phyloP scores from a whole-genome alignment of 2,329 filamentous ascomycete genomes.

The Ceratocystiopsis minuta region DNA sequence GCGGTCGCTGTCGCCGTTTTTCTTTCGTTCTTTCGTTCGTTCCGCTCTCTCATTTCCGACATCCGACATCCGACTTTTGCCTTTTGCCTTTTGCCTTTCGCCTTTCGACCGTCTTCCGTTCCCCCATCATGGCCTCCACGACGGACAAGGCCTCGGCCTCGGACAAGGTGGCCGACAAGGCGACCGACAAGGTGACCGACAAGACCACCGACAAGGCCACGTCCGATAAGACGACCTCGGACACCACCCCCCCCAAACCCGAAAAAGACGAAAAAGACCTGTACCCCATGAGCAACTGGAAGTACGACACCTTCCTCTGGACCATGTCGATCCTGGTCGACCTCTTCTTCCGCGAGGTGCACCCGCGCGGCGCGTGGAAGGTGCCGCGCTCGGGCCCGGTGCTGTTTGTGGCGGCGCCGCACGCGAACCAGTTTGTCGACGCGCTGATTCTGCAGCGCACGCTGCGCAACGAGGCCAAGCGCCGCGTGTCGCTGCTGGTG shows the following conservation, averaged over 20 bases:
- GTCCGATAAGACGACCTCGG: neutral
- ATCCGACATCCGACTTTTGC: too few relatives aligned
- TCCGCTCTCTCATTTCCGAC: too few relatives aligned
- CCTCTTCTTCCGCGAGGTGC: slow-evolving; percentile 95
- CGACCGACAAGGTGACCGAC: too few relatives aligned
- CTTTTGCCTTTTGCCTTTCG: too few relatives aligned
- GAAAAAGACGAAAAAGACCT: slow-evolving; percentile 24
- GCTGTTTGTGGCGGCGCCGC: slow-evolving; percentile 88
- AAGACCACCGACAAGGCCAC: too few relatives aligned
- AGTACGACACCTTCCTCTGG: slow-evolving; percentile 65
- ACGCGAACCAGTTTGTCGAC: slow-evolving; percentile 98
- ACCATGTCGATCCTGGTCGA: slow-evolving; percentile 70
- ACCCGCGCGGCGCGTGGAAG: slow-evolving; percentile 88
- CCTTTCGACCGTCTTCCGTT: too few relatives aligned
- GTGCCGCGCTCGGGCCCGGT: slow-evolving; percentile 76
- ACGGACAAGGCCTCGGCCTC: too few relatives aligned
- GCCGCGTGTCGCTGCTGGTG: slow-evolving; percentile 81
- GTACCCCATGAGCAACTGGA: slow-evolving; percentile 53
- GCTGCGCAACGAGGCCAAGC: slow-evolving; percentile 67
- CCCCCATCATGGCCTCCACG: too few relatives aligned
- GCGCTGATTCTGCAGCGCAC: slow-evolving; percentile 85
- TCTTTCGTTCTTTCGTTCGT: too few relatives aligned
- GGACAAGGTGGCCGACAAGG: too few relatives aligned
- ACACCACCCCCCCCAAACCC: slow-evolving; percentile 7
- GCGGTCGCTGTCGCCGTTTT: too few relatives aligned